Evolutionary conservation across 257 asterid species (phyloP), one percentile per base, ranked within the genome.

Genomic region (Sherardia arvensis): DNA sequence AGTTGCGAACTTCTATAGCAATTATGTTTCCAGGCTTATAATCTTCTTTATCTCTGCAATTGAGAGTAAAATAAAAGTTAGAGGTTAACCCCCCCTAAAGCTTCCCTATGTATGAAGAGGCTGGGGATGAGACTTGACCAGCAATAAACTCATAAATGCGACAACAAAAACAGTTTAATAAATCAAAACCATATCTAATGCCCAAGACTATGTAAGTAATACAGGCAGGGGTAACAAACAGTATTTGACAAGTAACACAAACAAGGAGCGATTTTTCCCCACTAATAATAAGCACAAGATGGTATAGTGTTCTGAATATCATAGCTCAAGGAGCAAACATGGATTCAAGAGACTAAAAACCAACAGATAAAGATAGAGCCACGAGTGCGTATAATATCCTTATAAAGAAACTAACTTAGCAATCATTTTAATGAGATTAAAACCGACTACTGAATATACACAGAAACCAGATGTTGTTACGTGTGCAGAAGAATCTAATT

Each of bases 31-130:
- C 99, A 3, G 91, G 83, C 80, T 85, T 62, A 64, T 77, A 89
- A 61, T 85, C 99, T 73, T 85, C 97, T 43, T 82, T 85, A 20
- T 89, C 93, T 76, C 98, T 91, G 84, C 79, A 81, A 14, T 36
- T 20, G 40, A 54, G 22, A 68, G 22, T 32, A 64, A 21, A 48
- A 27, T 20, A 33, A 51, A 65, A 30, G 27, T 36, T 20, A 36
- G 32, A 27, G 1, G 22, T 12, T 28, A 27, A 40, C 45, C 7
- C 25, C 45, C 33, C 14, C 26, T 8, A 22, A 69, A 51, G 51
- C 62, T 12, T 25, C 49, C 28, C 40, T 7, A 18, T 29, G 61
- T 43, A 62, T 25, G 20, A 34, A 34, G 8, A 62, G 26, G 27
- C 36, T 40, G 67, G 20, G 4, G 28, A 26, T 8, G 40, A 49